Conservation (phyloP, 1,284 basidiomycete genomes). For the Moesziomyces sp. region DNA sequence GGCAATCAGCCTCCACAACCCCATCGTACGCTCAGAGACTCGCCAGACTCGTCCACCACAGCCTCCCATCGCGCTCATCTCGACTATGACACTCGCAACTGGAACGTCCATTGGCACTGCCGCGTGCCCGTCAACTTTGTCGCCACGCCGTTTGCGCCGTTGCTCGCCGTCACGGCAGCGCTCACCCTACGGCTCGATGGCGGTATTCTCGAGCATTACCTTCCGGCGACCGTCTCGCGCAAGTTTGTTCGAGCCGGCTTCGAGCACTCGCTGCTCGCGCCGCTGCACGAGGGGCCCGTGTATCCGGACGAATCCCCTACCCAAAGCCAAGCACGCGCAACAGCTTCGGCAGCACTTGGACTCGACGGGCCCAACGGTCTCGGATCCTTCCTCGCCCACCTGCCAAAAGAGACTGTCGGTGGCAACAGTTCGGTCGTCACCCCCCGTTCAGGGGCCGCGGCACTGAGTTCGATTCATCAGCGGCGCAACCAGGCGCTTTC, state of each 20-base stretch:
- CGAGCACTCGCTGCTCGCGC: conserved; percentile 39
- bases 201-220: conserved; percentile 20
- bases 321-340: conserved; percentile 33
- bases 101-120: conserved; percentile 39
- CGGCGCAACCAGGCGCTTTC: conserved; percentile 17
- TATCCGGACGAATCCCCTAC: conserved; percentile 48
- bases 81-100: conserved; percentile 16
- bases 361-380: conserved; percentile 45
- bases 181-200: conserved; percentile 34
- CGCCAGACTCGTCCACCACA: not conserved
- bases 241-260: conserved; percentile 27
- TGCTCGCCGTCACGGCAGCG: conserved; percentile 35
- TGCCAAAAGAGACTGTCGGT: conserved; percentile 30
- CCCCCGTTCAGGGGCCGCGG: conserved; percentile 33
- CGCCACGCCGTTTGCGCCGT: conserved; percentile 34
- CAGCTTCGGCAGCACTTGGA: conserved; percentile 31
- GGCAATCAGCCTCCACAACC: conserved; percentile 36
- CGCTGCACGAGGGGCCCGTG: conserved; percentile 44
- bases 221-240: conserved; percentile 4
- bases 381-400: conserved; percentile 36
- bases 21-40: conserved; percentile 28
- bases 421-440: conserved; percentile 47
- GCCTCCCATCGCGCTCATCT: conserved; percentile 26
- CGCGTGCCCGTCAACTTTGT: conserved; percentile 43
- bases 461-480: conserved; percentile 22